A percentile compares a stretch with the other conserved stretches of the same genome.
Evolutionary conservation across 352 stramenopile species (phyloP).

Genomic region (Phytophthora chlamydospora): DNA sequence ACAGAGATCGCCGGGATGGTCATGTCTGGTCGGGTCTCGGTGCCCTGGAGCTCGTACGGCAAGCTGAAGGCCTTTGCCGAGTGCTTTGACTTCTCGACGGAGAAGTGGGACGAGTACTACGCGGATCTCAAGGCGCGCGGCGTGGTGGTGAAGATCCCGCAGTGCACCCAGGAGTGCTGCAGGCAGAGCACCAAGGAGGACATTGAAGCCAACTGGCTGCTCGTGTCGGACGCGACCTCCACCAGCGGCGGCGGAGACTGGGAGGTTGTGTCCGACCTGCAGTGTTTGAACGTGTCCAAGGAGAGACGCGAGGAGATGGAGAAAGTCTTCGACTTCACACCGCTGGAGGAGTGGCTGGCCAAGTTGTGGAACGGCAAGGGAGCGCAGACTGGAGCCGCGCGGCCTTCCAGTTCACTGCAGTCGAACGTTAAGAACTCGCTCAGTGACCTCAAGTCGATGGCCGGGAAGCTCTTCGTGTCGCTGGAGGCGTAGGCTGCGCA

Average conservation of each 20-base stretch:
- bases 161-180: slow-evolving; percentile 71
- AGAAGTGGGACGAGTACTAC: slow-evolving; percentile 87
- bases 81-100: slow-evolving; percentile 84
- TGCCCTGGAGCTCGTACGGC: slow-evolving; percentile 83
- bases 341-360: slow-evolving; percentile 73
- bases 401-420: slow-evolving; percentile 38
- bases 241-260: slow-evolving; percentile 59
- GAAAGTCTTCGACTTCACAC: slow-evolving; percentile 53
- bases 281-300: slow-evolving; percentile 59
- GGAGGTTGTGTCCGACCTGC: slow-evolving; percentile 75
- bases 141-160: slow-evolving; percentile 24
- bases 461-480: slow-evolving; percentile 59
- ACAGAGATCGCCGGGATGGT: slow-evolving; percentile 84
- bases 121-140: slow-evolving; percentile 42
- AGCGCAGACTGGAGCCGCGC: slow-evolving; percentile 14
- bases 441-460: slow-evolving; percentile 62
- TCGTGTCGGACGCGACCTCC: slow-evolving; percentile 71
- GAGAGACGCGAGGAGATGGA: slow-evolving; percentile 73
- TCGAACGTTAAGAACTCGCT: slow-evolving; percentile 64
- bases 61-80: slow-evolving; percentile 87
- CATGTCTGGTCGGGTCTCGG: slow-evolving; percentile 85
- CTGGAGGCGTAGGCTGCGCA: slow-evolving; percentile 32
- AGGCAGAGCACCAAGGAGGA: slow-evolving; percentile 70
- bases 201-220: slow-evolving; percentile 84
- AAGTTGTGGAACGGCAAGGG: slow-evolving; percentile 57